Conservation (phyloP, 345 rosid genomes). For the Eucalyptus globulus region DNA sequence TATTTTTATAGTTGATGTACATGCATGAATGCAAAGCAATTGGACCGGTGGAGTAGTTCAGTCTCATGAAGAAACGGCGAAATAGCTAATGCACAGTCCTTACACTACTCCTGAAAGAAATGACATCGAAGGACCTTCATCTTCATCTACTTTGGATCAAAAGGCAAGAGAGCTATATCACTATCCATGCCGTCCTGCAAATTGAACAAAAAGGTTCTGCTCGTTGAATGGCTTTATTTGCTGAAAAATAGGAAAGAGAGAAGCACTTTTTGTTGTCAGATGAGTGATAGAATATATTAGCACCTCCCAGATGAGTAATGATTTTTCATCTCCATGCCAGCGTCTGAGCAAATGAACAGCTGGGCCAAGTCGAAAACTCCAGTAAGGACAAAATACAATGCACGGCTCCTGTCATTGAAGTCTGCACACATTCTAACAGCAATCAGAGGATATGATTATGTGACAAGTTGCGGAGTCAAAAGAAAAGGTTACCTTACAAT, state of each 20-base stretch:
- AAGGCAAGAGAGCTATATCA: conserved; percentile 62
- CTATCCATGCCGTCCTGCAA: conserved; percentile 53
- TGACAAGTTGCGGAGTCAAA: background rate
- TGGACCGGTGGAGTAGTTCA: background rate
- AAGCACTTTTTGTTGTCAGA: conserved; percentile 70
- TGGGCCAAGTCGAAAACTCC: conserved; percentile 82
- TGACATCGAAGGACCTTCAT: conserved; percentile 83
- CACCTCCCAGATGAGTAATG: conserved; percentile 81
- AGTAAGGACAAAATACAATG: conserved; percentile 65
- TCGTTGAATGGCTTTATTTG: background rate
- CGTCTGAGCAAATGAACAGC: conserved; percentile 63
- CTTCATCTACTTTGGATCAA: conserved; percentile 64
- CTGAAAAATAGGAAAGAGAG: background rate
- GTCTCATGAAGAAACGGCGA: background rate
- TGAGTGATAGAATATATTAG: conserved; percentile 22
- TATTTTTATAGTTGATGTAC: background rate
- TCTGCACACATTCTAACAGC: conserved; percentile 26
- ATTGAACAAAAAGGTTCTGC: background rate
- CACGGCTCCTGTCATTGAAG: conserved; percentile 80
- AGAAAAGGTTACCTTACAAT: conserved; percentile 30
- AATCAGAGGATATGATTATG: background rate
- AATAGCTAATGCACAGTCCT: background rate
- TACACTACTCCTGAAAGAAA: conserved; percentile 74
- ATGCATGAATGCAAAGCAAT: background rate
- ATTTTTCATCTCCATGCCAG: conserved; percentile 60